Evolutionary conservation across 108 stramenopile genomes (phyloP), one percentile per base, ranked within the genome.

Genomic region (Cyclostephanos tholiformis): DNA sequence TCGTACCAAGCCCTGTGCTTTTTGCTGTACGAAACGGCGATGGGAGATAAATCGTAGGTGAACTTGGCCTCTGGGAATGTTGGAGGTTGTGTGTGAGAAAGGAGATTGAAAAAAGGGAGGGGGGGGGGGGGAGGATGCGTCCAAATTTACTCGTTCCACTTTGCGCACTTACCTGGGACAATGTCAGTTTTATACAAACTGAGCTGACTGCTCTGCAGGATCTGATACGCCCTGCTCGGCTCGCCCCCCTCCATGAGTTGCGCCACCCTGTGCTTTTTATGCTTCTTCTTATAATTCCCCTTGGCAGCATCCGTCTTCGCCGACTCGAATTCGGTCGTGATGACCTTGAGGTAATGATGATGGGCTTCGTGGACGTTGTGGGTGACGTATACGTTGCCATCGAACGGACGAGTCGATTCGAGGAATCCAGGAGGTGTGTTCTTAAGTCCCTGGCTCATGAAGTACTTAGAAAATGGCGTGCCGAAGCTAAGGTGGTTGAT

Each of bases 301-400:
- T 38, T 60, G 22, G 51, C 70, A 2, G 13, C 7, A 20, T 8
- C 43, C 44, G 22, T 25, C 69, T 66, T 52, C 8, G 66, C 70
- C 6, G 44, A 58, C 32, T 82, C 83, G 82, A 87, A 90, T 38
- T 94, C 88, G 16, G 92, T 94, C 2, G 95, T 82, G 30, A 98
- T 85, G 14, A 99, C 89, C 82, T 99, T 99, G 62, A 97, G 66
- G 75, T 99, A 97, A 84, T 99, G 98, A 88, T 99, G 97, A 71
- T 96, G 93, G 4, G 97, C 94, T 67, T 93, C 85, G 76, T 98
- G 98, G 19, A 86, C 82, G 36, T 92, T 79, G 44, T 82, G 56
- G 9, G 84, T 95, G n/a, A 89, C 81, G 68, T 94, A 99, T 32
- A 83, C 83, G 78, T 89, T 86, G 19, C 93, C 97, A 82, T 98